These are phyloP conservation scores for Candida quercuum DNA, from an alignment of 805 yeast genomes.

Conservation along the genomic window DNA sequence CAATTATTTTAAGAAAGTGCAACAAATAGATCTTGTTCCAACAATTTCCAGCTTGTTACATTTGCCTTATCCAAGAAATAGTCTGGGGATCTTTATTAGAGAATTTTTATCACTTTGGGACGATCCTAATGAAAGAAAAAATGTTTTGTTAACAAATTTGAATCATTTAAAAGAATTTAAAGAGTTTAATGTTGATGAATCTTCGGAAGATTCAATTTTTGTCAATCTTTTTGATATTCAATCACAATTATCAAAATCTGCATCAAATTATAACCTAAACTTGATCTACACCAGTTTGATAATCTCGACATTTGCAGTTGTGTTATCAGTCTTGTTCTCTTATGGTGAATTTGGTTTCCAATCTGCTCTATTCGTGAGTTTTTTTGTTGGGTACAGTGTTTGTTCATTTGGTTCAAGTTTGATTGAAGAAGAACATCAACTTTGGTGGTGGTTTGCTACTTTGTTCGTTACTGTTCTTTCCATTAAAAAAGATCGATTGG, in stretches of 20 bases:
- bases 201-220: conserved; percentile 11
- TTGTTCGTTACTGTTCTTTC: conserved; percentile 15
- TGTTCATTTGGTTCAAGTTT: conserved; percentile 82
- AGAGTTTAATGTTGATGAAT: conserved; percentile 28
- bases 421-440: conserved; percentile 92
- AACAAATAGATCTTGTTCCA: conserved; percentile 87
- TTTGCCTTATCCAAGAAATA: conserved; percentile 85
- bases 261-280: conserved; percentile 66
- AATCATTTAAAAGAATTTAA: conserved; percentile 46
- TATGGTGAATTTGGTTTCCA: conserved; percentile 3
- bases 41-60: conserved; percentile 75
- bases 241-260: conserved; percentile 43
- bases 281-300: conserved; percentile 34
- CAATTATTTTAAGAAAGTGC: conserved; percentile 44
- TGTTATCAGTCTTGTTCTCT: conserved; percentile 5
- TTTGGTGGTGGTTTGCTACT: conserved; percentile 78
- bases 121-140: conserved; percentile 25
- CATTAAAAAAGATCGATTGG: conserved; percentile 7
- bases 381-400: conserved; percentile 36
- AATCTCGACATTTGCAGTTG: conserved; percentile 16
- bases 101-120: conserved; percentile 52
- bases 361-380: conserved; percentile 13
- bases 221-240: conserved; percentile 33
- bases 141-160: conserved; percentile 48
- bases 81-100: conserved; percentile 66